These are phyloP conservation scores for Castanea mollissima DNA, from an alignment of 306 rosid genomes.

Conservation along the genomic window DNA sequence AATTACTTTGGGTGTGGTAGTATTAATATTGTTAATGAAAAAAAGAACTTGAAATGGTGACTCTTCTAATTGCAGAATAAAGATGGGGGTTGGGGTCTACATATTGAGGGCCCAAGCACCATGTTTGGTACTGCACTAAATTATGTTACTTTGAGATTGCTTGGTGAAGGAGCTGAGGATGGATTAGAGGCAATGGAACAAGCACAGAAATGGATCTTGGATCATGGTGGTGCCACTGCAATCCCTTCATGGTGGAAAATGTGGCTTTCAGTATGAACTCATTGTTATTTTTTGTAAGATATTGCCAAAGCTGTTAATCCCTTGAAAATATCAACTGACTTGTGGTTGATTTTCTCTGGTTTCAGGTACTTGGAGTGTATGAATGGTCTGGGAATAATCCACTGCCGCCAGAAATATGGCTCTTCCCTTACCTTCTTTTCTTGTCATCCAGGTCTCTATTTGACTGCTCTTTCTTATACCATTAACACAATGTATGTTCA, in stretches of 20 bases:
- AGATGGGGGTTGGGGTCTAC: constrained; percentile 97
- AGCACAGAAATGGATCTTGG: constrained; percentile 71
- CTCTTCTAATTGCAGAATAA: constrained; percentile 49
- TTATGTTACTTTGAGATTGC: constrained; percentile 64
- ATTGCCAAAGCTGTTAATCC: neutral
- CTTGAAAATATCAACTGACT: neutral
- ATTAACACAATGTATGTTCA: neutral
- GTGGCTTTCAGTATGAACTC: constrained; percentile 83
- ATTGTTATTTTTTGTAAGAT: constrained; percentile 16
- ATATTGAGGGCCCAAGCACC: constrained; percentile 88
- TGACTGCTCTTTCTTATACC: neutral
- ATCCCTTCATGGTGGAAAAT: constrained; percentile 92
- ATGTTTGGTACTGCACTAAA: constrained; percentile 79
- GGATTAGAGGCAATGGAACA: constrained; percentile 61
- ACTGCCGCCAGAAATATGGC: constrained; percentile 94
- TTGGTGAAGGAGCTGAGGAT: constrained; percentile 76
- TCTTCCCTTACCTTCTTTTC: constrained; percentile 72
- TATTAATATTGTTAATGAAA: neutral
- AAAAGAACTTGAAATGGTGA: neutral
- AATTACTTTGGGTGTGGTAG: neutral
- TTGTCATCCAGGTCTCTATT: constrained; percentile 71
- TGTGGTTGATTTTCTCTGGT: constrained; percentile 5
- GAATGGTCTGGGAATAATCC: constrained; percentile 99
- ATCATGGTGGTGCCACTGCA: constrained; percentile 75
- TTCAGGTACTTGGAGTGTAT: constrained; percentile 75